phyloP scores from a whole-genome alignment of 176 grass and related monocot species.

The Avena eriantha region DNA sequence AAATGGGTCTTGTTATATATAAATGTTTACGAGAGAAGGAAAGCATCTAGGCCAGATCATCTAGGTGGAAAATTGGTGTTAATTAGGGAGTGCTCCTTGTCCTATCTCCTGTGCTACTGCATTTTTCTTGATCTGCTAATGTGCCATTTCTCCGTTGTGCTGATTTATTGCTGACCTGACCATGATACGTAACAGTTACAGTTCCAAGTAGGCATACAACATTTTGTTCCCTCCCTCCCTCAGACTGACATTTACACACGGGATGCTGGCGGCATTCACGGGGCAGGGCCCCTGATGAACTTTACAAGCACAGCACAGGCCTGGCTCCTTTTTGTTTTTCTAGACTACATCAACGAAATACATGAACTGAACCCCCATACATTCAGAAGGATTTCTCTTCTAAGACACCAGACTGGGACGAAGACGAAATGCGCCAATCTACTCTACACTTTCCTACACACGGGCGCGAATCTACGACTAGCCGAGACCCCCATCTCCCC shows the following conservation, averaged over 20 bases:
- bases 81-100: background rate
- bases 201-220: background rate
- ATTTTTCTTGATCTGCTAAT: background rate
- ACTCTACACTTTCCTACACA: background rate
- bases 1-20: background rate
- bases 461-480: background rate
- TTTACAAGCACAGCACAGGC: background rate
- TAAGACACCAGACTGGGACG: background rate
- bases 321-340: too few relatives aligned
- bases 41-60: background rate
- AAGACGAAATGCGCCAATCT: background rate
- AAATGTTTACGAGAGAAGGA: background rate
- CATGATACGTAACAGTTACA: background rate
- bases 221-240: too few relatives aligned
- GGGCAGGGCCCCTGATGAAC: too few relatives aligned
- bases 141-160: background rate
- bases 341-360: background rate
- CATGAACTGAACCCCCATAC: background rate
- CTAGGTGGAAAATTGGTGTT: background rate
- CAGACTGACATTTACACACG: too few relatives aligned
- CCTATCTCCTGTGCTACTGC: background rate
- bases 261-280: too few relatives aligned
- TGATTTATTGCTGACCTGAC: constrained; percentile 15
- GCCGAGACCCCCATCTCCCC: background rate
- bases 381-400: background rate